phyloP scores from a whole-genome alignment of 805 yeast genomes.

The Nakazawaea ishiwadae region DNA sequence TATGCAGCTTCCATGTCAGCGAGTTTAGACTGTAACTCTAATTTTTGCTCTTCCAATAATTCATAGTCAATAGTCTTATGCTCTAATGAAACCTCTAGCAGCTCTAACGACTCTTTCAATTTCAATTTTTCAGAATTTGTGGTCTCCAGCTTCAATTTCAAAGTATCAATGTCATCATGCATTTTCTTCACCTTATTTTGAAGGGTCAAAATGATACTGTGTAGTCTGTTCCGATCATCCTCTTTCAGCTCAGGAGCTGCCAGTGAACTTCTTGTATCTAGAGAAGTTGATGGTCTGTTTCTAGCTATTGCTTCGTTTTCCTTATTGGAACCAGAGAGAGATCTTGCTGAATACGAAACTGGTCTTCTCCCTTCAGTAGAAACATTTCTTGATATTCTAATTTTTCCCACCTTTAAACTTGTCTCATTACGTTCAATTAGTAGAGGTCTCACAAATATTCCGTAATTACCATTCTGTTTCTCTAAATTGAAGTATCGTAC shows the following conservation, averaged over 20 bases:
- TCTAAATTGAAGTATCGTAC: slow-evolving; percentile 36
- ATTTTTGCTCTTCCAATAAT: slow-evolving; percentile 30
- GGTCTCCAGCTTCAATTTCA: slow-evolving; percentile 21
- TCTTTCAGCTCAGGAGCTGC: neutral
- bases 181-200: slow-evolving; percentile 39
- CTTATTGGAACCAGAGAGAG: neutral
- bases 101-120: slow-evolving; percentile 16
- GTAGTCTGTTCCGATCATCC: slow-evolving; percentile 15
- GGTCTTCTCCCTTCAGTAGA: neutral
- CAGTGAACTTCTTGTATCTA: neutral
- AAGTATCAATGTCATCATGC: slow-evolving; percentile 22
- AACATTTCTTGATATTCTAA: neutral
- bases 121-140: slow-evolving; percentile 27
- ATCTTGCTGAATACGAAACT: neutral
- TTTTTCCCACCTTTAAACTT: neutral
- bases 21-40: slow-evolving; percentile 23
- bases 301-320: no score
- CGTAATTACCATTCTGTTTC: slow-evolving; percentile 28
- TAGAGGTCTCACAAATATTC: slow-evolving; percentile 45
- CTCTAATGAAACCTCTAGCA: slow-evolving; percentile 27
- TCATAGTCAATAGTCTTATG: slow-evolving; percentile 39
- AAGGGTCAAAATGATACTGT: slow-evolving; percentile 34
- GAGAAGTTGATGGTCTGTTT: neutral
- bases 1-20: neutral
- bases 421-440: slow-evolving; percentile 16